Conservation (phyloP, 805 yeast genomes). For the Ogataea paraovalis region DNA sequence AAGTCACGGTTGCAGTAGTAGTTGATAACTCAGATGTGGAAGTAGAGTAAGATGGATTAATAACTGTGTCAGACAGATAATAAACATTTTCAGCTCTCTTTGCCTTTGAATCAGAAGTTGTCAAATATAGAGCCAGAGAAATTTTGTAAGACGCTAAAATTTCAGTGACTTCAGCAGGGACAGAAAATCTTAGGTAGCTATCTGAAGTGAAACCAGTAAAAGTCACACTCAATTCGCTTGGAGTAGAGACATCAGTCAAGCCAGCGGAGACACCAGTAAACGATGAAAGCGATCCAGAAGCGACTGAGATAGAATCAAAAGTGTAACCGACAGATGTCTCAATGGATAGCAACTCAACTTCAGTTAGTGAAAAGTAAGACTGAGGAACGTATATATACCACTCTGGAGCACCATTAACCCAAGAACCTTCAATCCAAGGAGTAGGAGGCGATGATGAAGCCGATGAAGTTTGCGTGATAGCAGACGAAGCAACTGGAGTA, state of each 20-base stretch:
- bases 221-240: conserved; percentile 1
- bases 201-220: conserved; percentile 13
- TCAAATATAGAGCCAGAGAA: conserved; percentile 9
- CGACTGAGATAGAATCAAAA: conserved; percentile 1
- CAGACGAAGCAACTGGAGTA: not conserved
- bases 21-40: conserved; percentile 1
- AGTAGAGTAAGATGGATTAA: conserved; percentile 3
- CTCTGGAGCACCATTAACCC: conserved; percentile 12
- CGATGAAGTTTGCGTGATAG: conserved; percentile 1
- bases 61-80: conserved; percentile 9
- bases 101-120: conserved; percentile 1
- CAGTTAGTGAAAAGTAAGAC: not conserved
- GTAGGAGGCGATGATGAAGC: conserved; percentile 4
- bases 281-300: not conserved
- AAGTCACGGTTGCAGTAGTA: conserved; percentile 7
- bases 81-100: conserved; percentile 16
- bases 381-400: conserved; percentile 18
- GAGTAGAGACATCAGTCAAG: conserved; percentile 3
- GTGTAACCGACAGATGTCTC: conserved; percentile 3
- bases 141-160: not conserved
- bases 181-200: conserved; percentile 9
- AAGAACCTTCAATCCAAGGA: conserved; percentile 10
- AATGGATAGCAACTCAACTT: conserved; percentile 4
- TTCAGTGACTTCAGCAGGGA: conserved; percentile 17
- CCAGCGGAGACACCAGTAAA: conserved; percentile 4